Conservation (phyloP, 2,329 filamentous ascomycete species). For the Fusarium ramigenum region DNA sequence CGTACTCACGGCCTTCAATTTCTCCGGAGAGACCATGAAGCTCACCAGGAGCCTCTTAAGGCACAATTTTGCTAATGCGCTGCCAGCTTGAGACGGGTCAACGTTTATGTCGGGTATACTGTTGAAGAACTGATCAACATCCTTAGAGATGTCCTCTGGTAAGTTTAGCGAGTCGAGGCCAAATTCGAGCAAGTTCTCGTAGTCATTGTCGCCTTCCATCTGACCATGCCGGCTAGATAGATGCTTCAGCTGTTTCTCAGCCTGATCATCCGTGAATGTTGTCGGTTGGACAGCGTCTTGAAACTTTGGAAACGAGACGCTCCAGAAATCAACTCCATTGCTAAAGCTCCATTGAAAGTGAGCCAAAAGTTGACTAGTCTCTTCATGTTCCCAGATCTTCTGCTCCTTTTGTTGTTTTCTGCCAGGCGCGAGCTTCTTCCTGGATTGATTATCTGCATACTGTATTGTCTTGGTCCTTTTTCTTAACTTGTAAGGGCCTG, state of each 20-base stretch:
- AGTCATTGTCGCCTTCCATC: neutral
- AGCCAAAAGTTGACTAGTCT: fast-evolving
- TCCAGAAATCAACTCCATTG: neutral
- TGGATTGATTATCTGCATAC: neutral
- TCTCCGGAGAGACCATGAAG: neutral
- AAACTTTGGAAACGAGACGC: neutral
- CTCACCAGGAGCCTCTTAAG: no score
- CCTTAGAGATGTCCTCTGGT: fast-evolving
- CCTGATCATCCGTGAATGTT: neutral
- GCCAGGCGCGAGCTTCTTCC: fast-evolving
- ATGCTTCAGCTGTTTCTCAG: neutral
- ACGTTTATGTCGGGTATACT: fast-evolving
- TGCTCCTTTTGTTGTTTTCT: fast-evolving
- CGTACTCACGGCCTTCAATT: neutral
- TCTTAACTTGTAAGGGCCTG: no score
- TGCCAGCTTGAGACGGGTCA: no score
- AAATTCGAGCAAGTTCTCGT: fast-evolving
- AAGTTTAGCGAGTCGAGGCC: neutral
- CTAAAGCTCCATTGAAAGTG: neutral
- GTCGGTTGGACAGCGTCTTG: neutral
- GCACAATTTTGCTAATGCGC: no score
- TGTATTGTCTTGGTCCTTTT: neutral
- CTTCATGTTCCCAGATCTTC: neutral
- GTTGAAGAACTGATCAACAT: neutral
- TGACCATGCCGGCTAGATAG: neutral